Evolutionary conservation across 139 green algal genomes (phyloP).

Genomic region (Dunaliella sp.): DNA sequence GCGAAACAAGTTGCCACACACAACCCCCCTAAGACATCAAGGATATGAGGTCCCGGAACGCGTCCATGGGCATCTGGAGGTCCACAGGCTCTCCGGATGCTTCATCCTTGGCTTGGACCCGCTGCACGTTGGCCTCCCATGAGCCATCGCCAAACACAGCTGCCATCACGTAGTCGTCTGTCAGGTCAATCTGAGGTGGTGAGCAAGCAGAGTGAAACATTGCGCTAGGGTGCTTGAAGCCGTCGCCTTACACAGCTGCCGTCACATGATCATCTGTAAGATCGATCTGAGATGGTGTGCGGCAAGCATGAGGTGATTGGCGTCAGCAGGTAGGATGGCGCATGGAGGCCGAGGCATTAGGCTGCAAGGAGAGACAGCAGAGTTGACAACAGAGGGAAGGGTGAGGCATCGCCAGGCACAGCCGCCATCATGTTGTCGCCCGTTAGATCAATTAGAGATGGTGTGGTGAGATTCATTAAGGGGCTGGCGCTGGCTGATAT

Average conservation of each 20-base stretch:
- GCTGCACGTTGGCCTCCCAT: conserved; percentile 41
- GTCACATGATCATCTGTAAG: neutral
- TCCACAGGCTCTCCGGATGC: conserved; percentile 23
- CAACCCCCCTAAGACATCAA: conserved; percentile 25
- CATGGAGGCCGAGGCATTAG: no score
- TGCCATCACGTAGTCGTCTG: conserved; percentile 59
- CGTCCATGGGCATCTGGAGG: conserved; percentile 32
- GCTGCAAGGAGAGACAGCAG: no score
- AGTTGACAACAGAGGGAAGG: no score
- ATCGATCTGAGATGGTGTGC: neutral
- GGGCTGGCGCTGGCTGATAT: no score
- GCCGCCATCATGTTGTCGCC: no score
- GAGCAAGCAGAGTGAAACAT: neutral
- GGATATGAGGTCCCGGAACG: conserved; percentile 46
- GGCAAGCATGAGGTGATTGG: neutral
- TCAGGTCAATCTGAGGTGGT: conserved; percentile 53
- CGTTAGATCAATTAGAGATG: no score
- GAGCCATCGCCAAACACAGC: conserved; percentile 54
- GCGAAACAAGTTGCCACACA: neutral
- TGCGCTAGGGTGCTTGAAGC: neutral
- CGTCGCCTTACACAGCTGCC: neutral
- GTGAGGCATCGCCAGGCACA: no score
- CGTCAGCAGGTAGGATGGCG: no score
- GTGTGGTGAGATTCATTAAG: no score
- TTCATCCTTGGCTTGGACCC: conserved; percentile 38